A percentile compares a stretch with the other conserved stretches of the same genome.
These are phyloP conservation scores for Pichia ethanolica DNA, from an alignment of 805 yeast species.

Conservation along the genomic window DNA sequence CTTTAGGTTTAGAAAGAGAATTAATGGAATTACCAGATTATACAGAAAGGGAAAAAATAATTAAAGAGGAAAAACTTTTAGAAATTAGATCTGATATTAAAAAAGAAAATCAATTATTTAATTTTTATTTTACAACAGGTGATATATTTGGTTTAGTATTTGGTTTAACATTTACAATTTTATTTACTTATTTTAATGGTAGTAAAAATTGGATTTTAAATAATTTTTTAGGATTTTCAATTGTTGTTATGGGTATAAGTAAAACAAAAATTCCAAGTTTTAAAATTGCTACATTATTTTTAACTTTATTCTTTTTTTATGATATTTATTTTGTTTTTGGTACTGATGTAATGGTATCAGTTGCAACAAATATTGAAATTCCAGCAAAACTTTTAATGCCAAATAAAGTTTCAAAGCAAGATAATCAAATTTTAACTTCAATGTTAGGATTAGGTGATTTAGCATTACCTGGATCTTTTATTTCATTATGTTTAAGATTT, in stretches of 20 bases:
- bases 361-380: slow-evolving; percentile 47
- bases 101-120: slow-evolving; percentile 27
- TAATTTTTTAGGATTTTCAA: slow-evolving; percentile 35
- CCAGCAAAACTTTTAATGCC: slow-evolving; percentile 49
- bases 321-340: slow-evolving; percentile 64
- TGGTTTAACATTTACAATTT: slow-evolving; percentile 12
- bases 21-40: slow-evolving; percentile 22
- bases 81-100: slow-evolving; percentile 18
- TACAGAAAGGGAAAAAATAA: slow-evolving; percentile 25
- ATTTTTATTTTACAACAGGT: slow-evolving; percentile 28
- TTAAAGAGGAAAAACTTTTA: slow-evolving; percentile 21
- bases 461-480: slow-evolving; percentile 49
- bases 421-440: slow-evolving; percentile 20
- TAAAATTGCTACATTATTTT: slow-evolving; percentile 36
- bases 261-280: slow-evolving; percentile 35
- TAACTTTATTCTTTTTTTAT: slow-evolving; percentile 47
- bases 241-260: slow-evolving; percentile 38
- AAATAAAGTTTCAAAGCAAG: slow-evolving; percentile 16
- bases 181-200: slow-evolving; percentile 20
- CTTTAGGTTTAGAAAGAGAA: slow-evolving; percentile 32
- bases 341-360: slow-evolving; percentile 53
- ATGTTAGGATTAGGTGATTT: slow-evolving; percentile 63
- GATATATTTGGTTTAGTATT: slow-evolving; percentile 21
- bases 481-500: slow-evolving; percentile 46
- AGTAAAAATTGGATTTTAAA: slow-evolving; percentile 38